A percentile compares a stretch with the other conserved stretches of the same genome.
phyloP scores from a whole-genome alignment of 1,284 basidiomycete genomes.

The Tetrapyrgos nigripes region DNA sequence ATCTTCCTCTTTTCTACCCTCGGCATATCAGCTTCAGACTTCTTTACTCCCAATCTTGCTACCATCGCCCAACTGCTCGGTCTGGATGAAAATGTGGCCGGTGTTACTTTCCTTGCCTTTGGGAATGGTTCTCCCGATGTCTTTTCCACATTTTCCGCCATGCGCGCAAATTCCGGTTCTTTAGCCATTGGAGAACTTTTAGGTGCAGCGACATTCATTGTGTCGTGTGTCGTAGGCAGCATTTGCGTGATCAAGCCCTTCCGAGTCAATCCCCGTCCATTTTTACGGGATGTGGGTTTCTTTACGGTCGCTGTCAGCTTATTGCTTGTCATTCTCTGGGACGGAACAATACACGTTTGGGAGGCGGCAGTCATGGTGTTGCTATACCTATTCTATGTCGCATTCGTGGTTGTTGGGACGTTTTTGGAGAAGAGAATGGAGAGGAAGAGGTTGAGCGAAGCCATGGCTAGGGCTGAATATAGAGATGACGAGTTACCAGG shows the following conservation, averaged over 20 bases:
- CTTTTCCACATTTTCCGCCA: constrained; percentile 94
- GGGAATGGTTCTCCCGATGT: constrained; percentile 94
- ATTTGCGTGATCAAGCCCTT: constrained; percentile 98
- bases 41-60: constrained; percentile 93
- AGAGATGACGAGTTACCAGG: constrained; percentile 49
- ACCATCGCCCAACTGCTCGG: constrained; percentile 85
- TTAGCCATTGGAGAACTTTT: constrained; percentile 95
- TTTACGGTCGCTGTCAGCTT: constrained; percentile 83
- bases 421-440: constrained; percentile 77
- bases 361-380: constrained; percentile 80
- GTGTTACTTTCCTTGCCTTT: constrained; percentile 93
- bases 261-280: constrained; percentile 79
- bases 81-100: constrained; percentile 88
- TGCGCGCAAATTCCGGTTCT: constrained; percentile 86
- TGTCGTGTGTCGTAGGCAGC: constrained; percentile 93
- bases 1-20: constrained; percentile 88
- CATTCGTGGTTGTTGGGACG: constrained; percentile 76
- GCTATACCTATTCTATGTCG: constrained; percentile 84
- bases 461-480: constrained; percentile 66
- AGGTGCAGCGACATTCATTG: constrained; percentile 95
- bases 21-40: constrained; percentile 93
- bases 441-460: constrained; percentile 51
- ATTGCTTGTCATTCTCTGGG: constrained; percentile 80
- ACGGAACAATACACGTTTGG: constrained; percentile 75
- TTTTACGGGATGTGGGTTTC: constrained; percentile 94